Conservation (phyloP, 2,329 filamentous ascomycete genomes). For the Ilyonectria sp. region DNA sequence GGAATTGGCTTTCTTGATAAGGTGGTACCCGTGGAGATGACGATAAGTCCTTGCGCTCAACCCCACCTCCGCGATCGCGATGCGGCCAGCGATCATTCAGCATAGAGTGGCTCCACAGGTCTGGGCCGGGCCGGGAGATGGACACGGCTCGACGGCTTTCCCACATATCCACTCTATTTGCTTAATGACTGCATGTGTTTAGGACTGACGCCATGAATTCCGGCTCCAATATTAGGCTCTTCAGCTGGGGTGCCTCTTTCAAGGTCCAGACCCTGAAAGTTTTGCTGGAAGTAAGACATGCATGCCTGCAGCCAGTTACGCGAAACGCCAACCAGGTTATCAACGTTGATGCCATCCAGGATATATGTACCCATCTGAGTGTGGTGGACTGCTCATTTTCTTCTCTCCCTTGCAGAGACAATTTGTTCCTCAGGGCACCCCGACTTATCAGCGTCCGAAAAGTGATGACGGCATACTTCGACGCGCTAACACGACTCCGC, state of each 20-base stretch:
- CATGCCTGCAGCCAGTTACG: neutral
- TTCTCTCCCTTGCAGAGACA: neutral
- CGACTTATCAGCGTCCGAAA: neutral
- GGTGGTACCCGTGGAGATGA: neutral
- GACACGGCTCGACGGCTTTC: neutral
- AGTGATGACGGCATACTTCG: conserved; percentile 2
- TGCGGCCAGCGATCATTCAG: neutral
- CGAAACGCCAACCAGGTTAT: neutral
- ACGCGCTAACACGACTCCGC: neutral
- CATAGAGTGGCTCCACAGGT: neutral
- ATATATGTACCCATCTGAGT: neutral
- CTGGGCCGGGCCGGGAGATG: neutral
- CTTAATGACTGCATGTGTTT: neutral
- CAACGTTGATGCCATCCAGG: neutral
- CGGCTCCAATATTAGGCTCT: neutral
- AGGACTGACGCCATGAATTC: neutral
- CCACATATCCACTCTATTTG: neutral
- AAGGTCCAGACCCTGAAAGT: neutral
- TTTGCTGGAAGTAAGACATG: neutral
- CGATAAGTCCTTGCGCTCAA: neutral
- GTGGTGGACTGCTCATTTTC: neutral
- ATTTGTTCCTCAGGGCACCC: too few species aligned
- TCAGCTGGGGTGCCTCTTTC: neutral
- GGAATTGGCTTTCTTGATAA: neutral
- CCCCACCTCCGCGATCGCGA: neutral